Evolutionary conservation across 2,329 filamentous ascomycete genomes (phyloP).

Genomic region (Monosporascus sp.): DNA sequence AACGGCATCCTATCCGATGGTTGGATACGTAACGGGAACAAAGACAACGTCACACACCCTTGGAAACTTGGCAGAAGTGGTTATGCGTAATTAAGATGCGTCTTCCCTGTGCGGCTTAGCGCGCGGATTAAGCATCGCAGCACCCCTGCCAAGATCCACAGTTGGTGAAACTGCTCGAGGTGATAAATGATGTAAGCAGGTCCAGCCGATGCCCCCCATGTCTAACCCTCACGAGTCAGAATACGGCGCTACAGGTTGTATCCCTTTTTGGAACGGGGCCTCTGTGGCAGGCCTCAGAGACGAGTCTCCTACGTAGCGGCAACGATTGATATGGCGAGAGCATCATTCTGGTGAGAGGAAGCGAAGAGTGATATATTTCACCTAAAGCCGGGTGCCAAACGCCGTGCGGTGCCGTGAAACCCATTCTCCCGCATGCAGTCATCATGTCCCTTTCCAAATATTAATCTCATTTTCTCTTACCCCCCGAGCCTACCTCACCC

Average conservation of each 20-base stretch:
- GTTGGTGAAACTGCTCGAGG: too few relatives aligned
- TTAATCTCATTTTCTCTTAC: not conserved
- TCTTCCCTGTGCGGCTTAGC: not conserved
- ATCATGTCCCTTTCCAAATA: not conserved
- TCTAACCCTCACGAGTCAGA: too few relatives aligned
- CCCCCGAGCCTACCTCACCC: not conserved
- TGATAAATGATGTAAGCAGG: too few relatives aligned
- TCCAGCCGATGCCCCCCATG: too few relatives aligned
- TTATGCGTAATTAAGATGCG: not conserved
- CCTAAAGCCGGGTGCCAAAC: conserved; percentile 8
- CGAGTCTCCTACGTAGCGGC: too few relatives aligned
- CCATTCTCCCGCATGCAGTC: not conserved
- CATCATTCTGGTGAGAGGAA: too few relatives aligned
- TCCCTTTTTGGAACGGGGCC: too few relatives aligned
- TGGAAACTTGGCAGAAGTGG: not conserved
- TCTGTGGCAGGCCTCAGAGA: too few relatives aligned
- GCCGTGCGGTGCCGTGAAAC: conserved; percentile 19
- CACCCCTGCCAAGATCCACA: not conserved
- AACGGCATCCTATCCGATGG: too few relatives aligned
- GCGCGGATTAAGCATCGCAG: not conserved
- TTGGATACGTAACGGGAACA: not conserved
- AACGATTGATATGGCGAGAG: too few relatives aligned
- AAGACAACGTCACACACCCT: not conserved
- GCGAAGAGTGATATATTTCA: not conserved
- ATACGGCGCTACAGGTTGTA: too few relatives aligned